Conservation (phyloP, 2,329 filamentous ascomycete species). For the Albifimbria verrucaria region DNA sequence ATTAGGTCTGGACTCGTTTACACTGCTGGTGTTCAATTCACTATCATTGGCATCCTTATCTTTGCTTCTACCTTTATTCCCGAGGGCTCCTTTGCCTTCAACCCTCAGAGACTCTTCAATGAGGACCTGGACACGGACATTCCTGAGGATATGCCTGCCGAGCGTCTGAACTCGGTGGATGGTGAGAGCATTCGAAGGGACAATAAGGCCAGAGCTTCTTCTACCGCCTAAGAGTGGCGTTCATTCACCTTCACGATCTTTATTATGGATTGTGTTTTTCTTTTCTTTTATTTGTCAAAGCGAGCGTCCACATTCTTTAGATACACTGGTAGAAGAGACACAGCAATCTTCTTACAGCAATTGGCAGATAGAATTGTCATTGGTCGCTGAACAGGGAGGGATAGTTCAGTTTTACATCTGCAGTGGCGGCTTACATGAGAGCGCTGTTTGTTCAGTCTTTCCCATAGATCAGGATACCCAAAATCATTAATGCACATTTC, state of each 20-base stretch:
- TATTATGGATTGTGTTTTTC: not conserved
- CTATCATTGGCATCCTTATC: slow-evolving; percentile 37
- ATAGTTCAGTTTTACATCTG: too few species aligned
- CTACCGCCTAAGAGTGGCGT: too few species aligned
- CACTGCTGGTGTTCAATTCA: slow-evolving; percentile 45
- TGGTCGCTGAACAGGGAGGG: too few species aligned
- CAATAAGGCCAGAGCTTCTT: too few species aligned
- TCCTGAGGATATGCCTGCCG: not conserved
- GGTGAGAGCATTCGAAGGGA: not conserved
- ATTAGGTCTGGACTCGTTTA: slow-evolving; percentile 37
- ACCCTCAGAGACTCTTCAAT: slow-evolving; percentile 29
- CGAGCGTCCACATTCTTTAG: not conserved
- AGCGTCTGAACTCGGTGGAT: not conserved
- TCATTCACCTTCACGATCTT: not conserved
- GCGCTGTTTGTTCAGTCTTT: too few species aligned
- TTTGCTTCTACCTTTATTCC: slow-evolving; percentile 43
- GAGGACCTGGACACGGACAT: not conserved
- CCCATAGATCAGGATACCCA: too few species aligned
- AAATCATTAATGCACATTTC: too few species aligned
- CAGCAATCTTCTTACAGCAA: too few species aligned
- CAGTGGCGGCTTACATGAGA: too few species aligned
- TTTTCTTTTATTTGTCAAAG: not conserved
- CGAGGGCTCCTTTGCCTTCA: slow-evolving; percentile 38
- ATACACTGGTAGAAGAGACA: not conserved
- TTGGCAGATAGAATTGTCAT: too few species aligned